These are phyloP conservation scores for Saccharomycopsis fermentans DNA, from an alignment of 805 yeast species.

Conservation along the genomic window DNA sequence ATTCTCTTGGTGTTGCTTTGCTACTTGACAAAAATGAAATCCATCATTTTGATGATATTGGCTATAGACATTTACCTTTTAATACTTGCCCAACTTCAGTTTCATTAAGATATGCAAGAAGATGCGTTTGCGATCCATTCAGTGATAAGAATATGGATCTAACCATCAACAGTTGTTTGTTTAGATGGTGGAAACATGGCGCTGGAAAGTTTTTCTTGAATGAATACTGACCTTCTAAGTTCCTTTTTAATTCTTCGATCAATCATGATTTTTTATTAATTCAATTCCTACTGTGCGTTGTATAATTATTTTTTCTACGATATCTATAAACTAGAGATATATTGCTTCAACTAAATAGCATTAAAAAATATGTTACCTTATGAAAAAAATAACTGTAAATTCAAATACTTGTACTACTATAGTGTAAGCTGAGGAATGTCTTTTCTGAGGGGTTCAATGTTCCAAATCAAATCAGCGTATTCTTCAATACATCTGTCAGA, in stretches of 20 bases:
- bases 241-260: too few relatives aligned
- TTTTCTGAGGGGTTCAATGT: conserved; percentile 56
- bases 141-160: conserved; percentile 35
- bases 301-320: neutral
- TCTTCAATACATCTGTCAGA: conserved; percentile 87
- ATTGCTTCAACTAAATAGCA: neutral
- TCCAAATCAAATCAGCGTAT: conserved; percentile 89
- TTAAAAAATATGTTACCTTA: neutral
- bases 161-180: conserved; percentile 48
- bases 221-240: neutral
- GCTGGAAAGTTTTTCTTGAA: conserved; percentile 44
- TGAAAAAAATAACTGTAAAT: neutral
- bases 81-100: conserved; percentile 47
- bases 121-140: conserved; percentile 50
- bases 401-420: neutral
- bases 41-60: conserved; percentile 73
- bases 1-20: conserved; percentile 57
- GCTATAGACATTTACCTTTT: conserved; percentile 69
- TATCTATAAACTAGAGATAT: neutral
- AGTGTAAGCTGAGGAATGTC: neutral
- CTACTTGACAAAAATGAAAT: conserved; percentile 50
- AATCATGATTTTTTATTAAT: too few relatives aligned
- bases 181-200: conserved; percentile 69
- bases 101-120: conserved; percentile 39
- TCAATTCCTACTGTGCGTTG: too few relatives aligned